Percentiles rank a stretch among this genome's conserved stretches.
Evolutionary conservation across 192 early-diverging fungal genomes (phyloP).

Genomic region (Kappamyces sp.): DNA sequence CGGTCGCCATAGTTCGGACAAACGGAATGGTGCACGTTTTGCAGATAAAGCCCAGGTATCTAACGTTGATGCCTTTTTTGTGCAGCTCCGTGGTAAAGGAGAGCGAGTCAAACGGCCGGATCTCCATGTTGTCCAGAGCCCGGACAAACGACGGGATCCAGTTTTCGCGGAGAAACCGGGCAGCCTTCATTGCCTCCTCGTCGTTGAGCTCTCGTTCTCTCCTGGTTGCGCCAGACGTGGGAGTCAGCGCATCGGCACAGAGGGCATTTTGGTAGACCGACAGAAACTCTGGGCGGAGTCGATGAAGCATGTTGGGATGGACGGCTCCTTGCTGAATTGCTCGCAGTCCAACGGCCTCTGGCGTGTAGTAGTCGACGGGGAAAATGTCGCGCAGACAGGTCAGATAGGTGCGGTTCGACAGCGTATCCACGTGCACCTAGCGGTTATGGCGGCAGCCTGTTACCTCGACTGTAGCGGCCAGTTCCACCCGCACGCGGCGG

Average conservation of each 20-base stretch:
- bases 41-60: slow-evolving; percentile 45
- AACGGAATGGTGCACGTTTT: slow-evolving; percentile 41
- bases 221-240: slow-evolving; percentile 27
- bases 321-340: slow-evolving; percentile 4
- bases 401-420: slow-evolving; percentile 30
- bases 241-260: slow-evolving; percentile 36
- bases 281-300: slow-evolving; percentile 49
- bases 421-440: slow-evolving; percentile 34
- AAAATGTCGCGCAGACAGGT: slow-evolving; percentile 40
- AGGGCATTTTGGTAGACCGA: slow-evolving; percentile 21
- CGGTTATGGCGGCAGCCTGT: not conserved
- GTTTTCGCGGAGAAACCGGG: slow-evolving; percentile 34
- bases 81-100: slow-evolving; percentile 37
- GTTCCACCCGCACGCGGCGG: slow-evolving; percentile 32
- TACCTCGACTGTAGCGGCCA: slow-evolving; percentile 38
- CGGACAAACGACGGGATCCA: slow-evolving; percentile 41
- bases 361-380: slow-evolving; percentile 33
- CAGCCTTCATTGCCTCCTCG: slow-evolving; percentile 33
- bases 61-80: slow-evolving; percentile 43
- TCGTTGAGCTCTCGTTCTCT: slow-evolving; percentile 43
- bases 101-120: slow-evolving; percentile 40
- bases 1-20: slow-evolving; percentile 35
- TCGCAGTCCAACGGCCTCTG: slow-evolving; percentile 5
- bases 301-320: slow-evolving; percentile 6
- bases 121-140: slow-evolving; percentile 38